phyloP scores from a whole-genome alignment of 1,284 basidiomycete genomes.

The Hypsizygus ulmarius region DNA sequence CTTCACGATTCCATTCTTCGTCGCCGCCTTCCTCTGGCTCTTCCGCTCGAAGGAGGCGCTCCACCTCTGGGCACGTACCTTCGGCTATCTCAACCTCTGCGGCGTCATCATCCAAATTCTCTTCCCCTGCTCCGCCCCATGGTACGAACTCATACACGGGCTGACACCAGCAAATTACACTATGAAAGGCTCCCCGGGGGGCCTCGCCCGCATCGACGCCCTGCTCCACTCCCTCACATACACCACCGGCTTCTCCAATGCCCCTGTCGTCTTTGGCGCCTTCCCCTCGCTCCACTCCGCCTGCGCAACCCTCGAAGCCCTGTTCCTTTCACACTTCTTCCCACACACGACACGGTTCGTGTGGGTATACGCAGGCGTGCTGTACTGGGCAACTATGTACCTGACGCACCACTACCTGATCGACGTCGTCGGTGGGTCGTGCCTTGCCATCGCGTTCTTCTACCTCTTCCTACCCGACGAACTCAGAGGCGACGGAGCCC shows the following conservation, averaged over 20 bases:
- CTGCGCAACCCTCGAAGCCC: constrained; percentile 88
- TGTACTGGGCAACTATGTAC: constrained; percentile 99
- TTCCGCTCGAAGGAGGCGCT: constrained; percentile 73
- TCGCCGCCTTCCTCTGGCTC: constrained; percentile 64
- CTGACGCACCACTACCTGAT: constrained; percentile 97
- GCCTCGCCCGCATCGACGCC: constrained; percentile 89
- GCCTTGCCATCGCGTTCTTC: constrained; percentile 85
- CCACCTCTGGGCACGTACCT: constrained; percentile 84
- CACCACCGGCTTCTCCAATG: constrained; percentile 80
- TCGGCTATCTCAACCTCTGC: constrained; percentile 91
- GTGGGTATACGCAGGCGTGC: constrained; percentile 84
- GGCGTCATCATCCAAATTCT: constrained; percentile 90
- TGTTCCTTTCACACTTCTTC: constrained; percentile 97
- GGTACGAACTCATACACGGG: constrained; percentile 98
- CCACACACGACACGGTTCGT: constrained; percentile 65
- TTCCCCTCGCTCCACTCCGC: constrained; percentile 94
- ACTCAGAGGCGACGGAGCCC: constrained; percentile 60
- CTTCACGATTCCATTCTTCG: constrained; percentile 79
- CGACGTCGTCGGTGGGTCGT: constrained; percentile 93
- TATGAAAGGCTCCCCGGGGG: constrained; percentile 91
- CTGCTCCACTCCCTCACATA: constrained; percentile 83
- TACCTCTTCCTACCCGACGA: constrained; percentile 86
- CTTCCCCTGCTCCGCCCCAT: constrained; percentile 92
- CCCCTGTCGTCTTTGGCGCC: constrained; percentile 95
- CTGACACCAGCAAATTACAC: constrained; percentile 91